phyloP scores from a whole-genome alignment of 805 yeast species.

The Sugiyamaella marilandica region DNA sequence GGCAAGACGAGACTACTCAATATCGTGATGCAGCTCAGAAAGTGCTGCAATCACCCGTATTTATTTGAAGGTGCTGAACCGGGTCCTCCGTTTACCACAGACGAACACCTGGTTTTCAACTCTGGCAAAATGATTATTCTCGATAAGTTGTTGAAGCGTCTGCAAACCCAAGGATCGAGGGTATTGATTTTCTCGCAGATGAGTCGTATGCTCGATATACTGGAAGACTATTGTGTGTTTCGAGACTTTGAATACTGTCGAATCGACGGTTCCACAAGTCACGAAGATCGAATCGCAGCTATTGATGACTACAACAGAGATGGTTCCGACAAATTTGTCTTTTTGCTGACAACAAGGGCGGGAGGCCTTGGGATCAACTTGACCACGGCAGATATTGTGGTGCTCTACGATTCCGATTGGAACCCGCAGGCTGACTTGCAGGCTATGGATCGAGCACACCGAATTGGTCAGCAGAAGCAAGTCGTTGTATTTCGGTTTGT shows the following conservation, averaged over 20 bases:
- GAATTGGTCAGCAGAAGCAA: constrained; percentile 96
- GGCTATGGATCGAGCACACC: constrained; percentile 97
- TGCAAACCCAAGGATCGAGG: constrained; percentile 77
- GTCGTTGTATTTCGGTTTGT: constrained; percentile 88
- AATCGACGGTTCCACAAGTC: constrained; percentile 90
- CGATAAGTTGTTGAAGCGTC: constrained; percentile 72
- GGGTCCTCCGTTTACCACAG: constrained; percentile 95
- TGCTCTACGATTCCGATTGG: constrained; percentile 92
- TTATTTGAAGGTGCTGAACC: constrained; percentile 99
- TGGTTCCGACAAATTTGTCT: constrained; percentile 73
- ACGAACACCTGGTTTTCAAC: constrained; percentile 82
- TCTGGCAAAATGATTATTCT: constrained; percentile 87
- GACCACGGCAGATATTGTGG: constrained; percentile 86
- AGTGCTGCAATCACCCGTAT: constrained; percentile 97
- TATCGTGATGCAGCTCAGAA: constrained; percentile 93
- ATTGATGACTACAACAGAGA: constrained; percentile 88
- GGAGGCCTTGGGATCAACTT: constrained; percentile 94
- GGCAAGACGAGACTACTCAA: constrained; percentile 78
- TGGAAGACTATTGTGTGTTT: constrained; percentile 86
- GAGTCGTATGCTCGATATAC: constrained; percentile 83
- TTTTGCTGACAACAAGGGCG: constrained; percentile 86
- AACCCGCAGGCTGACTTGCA: constrained; percentile 97
- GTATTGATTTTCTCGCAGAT: constrained; percentile 90
- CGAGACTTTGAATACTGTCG: constrained; percentile 85
- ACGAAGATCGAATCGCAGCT: constrained; percentile 87